Base-by-base conservation (phyloP, 179 eudicot genomes). In the Nepenthes alata region DNA sequence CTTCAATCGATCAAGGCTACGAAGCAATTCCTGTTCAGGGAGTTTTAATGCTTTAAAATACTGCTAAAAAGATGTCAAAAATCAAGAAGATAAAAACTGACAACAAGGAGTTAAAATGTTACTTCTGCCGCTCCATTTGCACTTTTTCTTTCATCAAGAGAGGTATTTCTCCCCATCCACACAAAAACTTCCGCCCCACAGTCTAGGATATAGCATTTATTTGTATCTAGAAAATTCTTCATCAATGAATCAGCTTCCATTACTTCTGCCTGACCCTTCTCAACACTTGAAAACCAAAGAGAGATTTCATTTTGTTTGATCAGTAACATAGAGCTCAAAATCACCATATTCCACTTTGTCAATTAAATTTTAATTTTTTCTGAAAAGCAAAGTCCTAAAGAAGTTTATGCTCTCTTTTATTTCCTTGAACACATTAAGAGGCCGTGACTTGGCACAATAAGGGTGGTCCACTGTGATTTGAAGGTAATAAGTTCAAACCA, bases 101-200 rank as follows among this genome's bases (percentile, higher is more conserved):
- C 15, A 14, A 15, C 25, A 52, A 52, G 6, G 55, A 13, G 1
- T 11, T 3, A 15, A 7, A 70, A 14, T 52, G 55, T 66, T 90
- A 94, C 99, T 67, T 94, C 96, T 57, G 88, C 89, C 55, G 88
- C 85, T 69, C 72, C 75, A 74, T 81, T 82, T 69, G 96, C 89
- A 74, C 70, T 74, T 75, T 94, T 94, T 63, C 97, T 75, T 69
- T 80, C 89, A 62, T 79, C 88, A 55, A 94, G 87, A 49, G 89
- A 67, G 60, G 96, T 85, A 68, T 58, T 80, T 76, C 84, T 91
- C 14, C 99, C 99, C 71, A 84, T 78, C 99, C 99, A 94, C 54
- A 87, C 86, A 75, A 75, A 85, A 71, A 90, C 80, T 74, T 87
- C 96, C 37, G 63, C 11, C 49, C 96, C 99, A 64, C 87, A 87